These are phyloP conservation scores for Rubia tinctorum DNA, from an alignment of 305 asterid genomes.

Conservation along the genomic window DNA sequence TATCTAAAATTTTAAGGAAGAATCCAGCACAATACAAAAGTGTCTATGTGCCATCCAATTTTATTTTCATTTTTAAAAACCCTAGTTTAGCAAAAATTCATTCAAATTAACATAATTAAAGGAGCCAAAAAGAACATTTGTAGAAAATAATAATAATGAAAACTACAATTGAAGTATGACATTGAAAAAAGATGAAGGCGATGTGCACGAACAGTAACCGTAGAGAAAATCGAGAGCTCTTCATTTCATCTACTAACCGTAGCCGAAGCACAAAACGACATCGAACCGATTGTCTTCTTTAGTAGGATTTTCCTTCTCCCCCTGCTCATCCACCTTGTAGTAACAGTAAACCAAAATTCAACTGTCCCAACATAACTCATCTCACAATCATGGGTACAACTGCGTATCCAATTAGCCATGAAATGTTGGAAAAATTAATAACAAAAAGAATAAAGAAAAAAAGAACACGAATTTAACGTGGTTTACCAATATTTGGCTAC, in stretches of 20 bases:
- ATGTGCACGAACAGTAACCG: conserved; percentile 19
- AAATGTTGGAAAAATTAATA: too few relatives aligned
- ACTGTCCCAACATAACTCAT: too few relatives aligned
- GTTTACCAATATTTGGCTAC: too few relatives aligned
- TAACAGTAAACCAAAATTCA: conserved; percentile 1
- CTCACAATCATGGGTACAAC: too few relatives aligned
- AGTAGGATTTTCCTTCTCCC: neutral
- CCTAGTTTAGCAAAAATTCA: conserved; percentile 11
- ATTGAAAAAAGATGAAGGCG: conserved; percentile 23
- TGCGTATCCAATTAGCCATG: too few relatives aligned
- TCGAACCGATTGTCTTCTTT: neutral
- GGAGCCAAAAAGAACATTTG: neutral
- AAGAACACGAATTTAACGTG: too few relatives aligned
- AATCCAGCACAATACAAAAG: neutral
- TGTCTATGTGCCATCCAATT: neutral
- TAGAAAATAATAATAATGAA: neutral
- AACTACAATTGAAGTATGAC: conserved; percentile 33
- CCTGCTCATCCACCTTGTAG: conserved; percentile 19
- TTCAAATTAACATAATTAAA: neutral
- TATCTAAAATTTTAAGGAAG: neutral
- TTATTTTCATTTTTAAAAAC: neutral
- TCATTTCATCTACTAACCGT: conserved; percentile 37
- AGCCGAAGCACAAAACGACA: conserved; percentile 11
- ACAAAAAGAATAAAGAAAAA: too few relatives aligned
- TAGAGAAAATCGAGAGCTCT: conserved; percentile 27